Percentiles rank a stretch among this genome's conserved stretches.
phyloP scores from a whole-genome alignment of 2,329 filamentous ascomycete genomes.

The Monosporascus sp. region DNA sequence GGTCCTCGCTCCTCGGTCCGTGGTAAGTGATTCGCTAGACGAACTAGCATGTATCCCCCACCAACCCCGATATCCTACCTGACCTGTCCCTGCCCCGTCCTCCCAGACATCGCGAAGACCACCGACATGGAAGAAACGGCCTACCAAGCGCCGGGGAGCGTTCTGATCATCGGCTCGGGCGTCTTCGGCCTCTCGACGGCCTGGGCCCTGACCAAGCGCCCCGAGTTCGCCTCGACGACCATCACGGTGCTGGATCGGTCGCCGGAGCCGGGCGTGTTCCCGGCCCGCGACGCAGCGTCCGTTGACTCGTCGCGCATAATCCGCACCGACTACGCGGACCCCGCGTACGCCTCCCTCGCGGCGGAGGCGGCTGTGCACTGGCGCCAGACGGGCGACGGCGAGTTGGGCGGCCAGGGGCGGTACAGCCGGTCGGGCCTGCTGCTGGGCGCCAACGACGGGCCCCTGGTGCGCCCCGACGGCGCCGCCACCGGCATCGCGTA shows the following conservation, averaged over 20 bases:
- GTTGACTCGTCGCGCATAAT: slow-evolving; percentile 61
- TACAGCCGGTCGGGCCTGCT: slow-evolving; percentile 68
- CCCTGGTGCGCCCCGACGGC: slow-evolving; percentile 24
- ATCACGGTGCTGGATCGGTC: slow-evolving; percentile 58
- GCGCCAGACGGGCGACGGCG: slow-evolving; percentile 51
- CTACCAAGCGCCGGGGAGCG: slow-evolving; percentile 21
- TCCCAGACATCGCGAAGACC: slow-evolving; percentile 3
- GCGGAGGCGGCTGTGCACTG: slow-evolving; percentile 63
- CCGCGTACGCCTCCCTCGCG: slow-evolving; percentile 70
- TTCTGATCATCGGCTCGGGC: slow-evolving; percentile 61
- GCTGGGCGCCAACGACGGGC: slow-evolving; percentile 49
- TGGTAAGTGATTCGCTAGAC: too few relatives aligned
- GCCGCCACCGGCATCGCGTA: slow-evolving; percentile 50
- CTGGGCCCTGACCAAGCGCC: slow-evolving; percentile 60
- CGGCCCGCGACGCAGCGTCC: slow-evolving; percentile 53
- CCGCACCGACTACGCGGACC: slow-evolving; percentile 73
- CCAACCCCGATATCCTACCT: not conserved
- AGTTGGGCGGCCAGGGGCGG: slow-evolving; percentile 57
- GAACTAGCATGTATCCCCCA: not conserved
- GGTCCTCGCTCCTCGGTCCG: too few relatives aligned
- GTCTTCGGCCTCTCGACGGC: slow-evolving; percentile 48
- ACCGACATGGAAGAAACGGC: not conserved
- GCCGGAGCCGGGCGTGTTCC: slow-evolving; percentile 45
- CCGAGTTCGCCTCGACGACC: slow-evolving; percentile 43
- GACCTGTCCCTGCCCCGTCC: not conserved